Conservation (phyloP, 352 stramenopile species). For the Phytophthora megakarya region DNA sequence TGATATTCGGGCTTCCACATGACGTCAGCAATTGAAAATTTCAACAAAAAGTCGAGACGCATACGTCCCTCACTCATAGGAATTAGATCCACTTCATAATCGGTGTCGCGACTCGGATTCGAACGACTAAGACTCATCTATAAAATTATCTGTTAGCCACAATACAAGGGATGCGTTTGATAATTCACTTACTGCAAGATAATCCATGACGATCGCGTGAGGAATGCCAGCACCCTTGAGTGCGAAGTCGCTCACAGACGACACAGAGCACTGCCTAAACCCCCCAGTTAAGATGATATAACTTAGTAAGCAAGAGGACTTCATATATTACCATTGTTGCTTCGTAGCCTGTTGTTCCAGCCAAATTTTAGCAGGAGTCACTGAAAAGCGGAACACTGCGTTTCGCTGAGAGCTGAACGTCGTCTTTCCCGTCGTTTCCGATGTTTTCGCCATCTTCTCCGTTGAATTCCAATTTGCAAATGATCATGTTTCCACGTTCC, state of each 20-base stretch:
- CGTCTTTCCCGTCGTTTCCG: constrained; percentile 5
- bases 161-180: too few relatives aligned
- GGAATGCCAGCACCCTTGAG: constrained; percentile 33
- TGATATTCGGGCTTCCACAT: constrained; percentile 38
- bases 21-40: constrained; percentile 32
- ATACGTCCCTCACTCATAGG: constrained; percentile 29
- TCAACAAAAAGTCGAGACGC: constrained; percentile 30
- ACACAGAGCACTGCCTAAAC: constrained; percentile 34
- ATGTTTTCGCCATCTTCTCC: not conserved
- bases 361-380: constrained; percentile 2
- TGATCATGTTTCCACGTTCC: not conserved
- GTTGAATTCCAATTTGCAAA: constrained; percentile 3
- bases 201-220: constrained; percentile 34
- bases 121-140: constrained; percentile 23
- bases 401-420: constrained; percentile 12
- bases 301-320: not conserved
- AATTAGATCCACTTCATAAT: constrained; percentile 34
- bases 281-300: too few relatives aligned
- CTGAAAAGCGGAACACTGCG: constrained; percentile 4
- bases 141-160: not conserved
- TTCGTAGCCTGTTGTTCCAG: constrained; percentile 7
- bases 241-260: constrained; percentile 34
- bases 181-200: constrained; percentile 21
- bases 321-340: constrained; percentile 25
- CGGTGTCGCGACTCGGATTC: not conserved